phyloP scores from a whole-genome alignment of 1,284 basidiomycete genomes.

The Agroathelia rolfsii region DNA sequence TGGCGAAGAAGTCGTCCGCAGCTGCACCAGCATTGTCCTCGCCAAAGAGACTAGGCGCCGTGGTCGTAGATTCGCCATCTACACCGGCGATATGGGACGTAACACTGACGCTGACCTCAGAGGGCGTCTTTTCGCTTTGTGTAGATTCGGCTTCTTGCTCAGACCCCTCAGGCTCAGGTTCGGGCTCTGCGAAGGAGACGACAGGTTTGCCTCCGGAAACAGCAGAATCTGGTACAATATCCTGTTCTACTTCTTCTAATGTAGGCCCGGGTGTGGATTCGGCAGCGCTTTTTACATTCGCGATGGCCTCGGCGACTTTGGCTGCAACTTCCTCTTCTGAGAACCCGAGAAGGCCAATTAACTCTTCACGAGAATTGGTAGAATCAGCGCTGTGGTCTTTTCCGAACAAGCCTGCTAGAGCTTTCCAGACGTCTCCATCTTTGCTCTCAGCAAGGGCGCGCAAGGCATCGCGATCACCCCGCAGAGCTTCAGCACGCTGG shows the following conservation, averaged over 20 bases:
- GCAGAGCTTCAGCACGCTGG: slow-evolving; percentile 67
- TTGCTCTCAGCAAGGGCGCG: slow-evolving; percentile 60
- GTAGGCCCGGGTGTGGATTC: slow-evolving; percentile 19
- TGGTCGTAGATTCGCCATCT: slow-evolving; percentile 72
- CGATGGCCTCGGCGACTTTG: slow-evolving; percentile 76
- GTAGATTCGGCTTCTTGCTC: slow-evolving; percentile 32
- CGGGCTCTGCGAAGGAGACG: slow-evolving; percentile 71
- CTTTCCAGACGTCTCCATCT: slow-evolving; percentile 68
- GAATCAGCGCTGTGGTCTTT: too few relatives aligned
- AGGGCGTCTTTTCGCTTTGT: slow-evolving; percentile 52
- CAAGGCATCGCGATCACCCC: slow-evolving; percentile 48
- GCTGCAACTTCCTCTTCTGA: slow-evolving; percentile 80
- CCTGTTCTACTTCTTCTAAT: too few relatives aligned
- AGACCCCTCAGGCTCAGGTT: slow-evolving; percentile 33
- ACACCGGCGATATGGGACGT: slow-evolving; percentile 56
- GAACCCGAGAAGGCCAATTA: slow-evolving; percentile 88
- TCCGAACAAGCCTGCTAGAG: slow-evolving; percentile 81
- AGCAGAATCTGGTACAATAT: too few relatives aligned
- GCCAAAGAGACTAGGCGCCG: slow-evolving; percentile 82
- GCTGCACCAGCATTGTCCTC: slow-evolving; percentile 50
- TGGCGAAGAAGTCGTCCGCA: slow-evolving; percentile 86
- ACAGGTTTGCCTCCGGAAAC: too few relatives aligned
- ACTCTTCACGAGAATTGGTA: slow-evolving; percentile 66
- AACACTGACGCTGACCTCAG: slow-evolving; percentile 57
- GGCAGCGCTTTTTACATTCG: slow-evolving; percentile 49